Percentiles rank a stretch among this genome's conserved stretches.
Conservation (phyloP, 2,329 filamentous ascomycete species). For the Sordariomycetes sp. region DNA sequence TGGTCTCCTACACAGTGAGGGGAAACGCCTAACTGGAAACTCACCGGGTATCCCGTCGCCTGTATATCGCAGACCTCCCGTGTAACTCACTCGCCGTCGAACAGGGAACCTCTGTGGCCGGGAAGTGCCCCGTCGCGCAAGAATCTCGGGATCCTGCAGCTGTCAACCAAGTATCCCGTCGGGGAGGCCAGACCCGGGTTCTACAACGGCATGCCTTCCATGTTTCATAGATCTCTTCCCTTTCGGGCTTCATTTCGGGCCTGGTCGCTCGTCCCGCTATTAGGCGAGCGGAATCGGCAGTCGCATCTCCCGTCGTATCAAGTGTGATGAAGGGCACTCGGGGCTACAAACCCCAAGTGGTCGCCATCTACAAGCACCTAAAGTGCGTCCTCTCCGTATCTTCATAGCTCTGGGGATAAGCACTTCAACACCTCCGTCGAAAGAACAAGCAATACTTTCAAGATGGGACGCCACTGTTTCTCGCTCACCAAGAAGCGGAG, state of each 20-base stretch:
- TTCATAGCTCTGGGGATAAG: background rate
- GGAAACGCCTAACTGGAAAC: background rate
- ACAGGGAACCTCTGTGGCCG: background rate
- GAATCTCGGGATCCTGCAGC: background rate
- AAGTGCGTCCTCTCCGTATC: background rate
- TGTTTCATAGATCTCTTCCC: background rate
- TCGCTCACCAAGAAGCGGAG: conserved; percentile 27
- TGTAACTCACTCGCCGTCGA: background rate
- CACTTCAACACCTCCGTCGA: background rate
- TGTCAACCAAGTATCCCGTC: background rate
- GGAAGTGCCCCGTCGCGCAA: background rate
- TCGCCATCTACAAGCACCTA: background rate
- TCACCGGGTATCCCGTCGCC: background rate
- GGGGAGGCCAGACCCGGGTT: background rate
- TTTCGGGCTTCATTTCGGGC: background rate
- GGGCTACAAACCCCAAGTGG: background rate
- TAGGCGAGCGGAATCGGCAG: background rate
- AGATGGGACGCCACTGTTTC: conserved; percentile 16
- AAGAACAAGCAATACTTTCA: background rate
- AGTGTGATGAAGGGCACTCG: background rate
- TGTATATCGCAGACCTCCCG: background rate
- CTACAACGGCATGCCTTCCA: background rate
- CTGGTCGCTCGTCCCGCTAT: background rate
- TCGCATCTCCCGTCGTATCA: background rate
- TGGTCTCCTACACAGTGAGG: background rate